Base-by-base conservation (phyloP, 2,329 filamentous ascomycete genomes). In the Aureobasidium zeae region DNA sequence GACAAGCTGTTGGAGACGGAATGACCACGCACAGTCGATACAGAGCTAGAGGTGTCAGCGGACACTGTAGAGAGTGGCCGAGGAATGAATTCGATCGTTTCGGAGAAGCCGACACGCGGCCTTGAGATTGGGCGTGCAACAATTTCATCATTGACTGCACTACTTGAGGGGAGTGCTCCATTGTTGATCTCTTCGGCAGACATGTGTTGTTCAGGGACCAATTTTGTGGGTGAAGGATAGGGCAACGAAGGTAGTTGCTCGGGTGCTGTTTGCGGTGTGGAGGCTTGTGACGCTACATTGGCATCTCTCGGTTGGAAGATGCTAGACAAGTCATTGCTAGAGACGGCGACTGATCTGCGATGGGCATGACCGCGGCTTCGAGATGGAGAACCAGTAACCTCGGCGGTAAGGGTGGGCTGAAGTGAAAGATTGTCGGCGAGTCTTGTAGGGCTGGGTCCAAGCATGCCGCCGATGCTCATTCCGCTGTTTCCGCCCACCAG, bases 51-150 rank as follows among this genome's bases (percentile, higher is more conserved):
- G 0, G 85, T 86, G 58, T 91, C 86, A 15, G 80, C 88, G 1
- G 86, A 94, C 11, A 93, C 79, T 15, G 88, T 70, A 2, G 88
- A 94, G 13, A 93, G 65, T 0, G 88, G 87, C 9, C 86, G 76
- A 4, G 83, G 83, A 53, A 88, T 88, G 50, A 83, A 87, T 60
- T 93, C 85, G 20, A 93, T 71, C 9, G 77, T 83, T 50, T 93
- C 86, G 1, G 84, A 86, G 57, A 94, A 94, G 1, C 83, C 84
- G 33, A 94, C 86, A 10, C 83, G 72, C 30, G 79, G 74, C 48
- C 79, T 74, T 3, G 72, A 70, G 61, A 57, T 59, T 33, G 61
- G 61, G 48, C 60, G 58, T 45, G 39, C 58, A n/a, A 32, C 17
- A 2, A 21, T 13, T 29, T 39, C 34, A 30, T 30, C 30, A 5